Evolutionary conservation across 495 filamentous ascomycete species (phyloP), one percentile per base, ranked within the genome.

Genomic region (Hypoxylon trugodes): DNA sequence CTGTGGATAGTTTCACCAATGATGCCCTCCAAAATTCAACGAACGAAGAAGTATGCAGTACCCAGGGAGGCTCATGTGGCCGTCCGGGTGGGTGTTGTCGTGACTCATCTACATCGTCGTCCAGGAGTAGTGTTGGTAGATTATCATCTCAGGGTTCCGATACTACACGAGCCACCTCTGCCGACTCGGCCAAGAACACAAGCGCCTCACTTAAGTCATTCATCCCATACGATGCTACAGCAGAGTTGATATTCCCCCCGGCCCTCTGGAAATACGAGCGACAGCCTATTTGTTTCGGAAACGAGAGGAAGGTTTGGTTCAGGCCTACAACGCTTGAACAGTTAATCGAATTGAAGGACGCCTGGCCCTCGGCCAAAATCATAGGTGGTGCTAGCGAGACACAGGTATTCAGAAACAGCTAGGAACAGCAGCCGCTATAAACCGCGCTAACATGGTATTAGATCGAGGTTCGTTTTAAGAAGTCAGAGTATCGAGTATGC

Each of bases 391-490:
- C 88, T 61, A 93, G 90, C 2, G 91, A 96, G 74, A 95, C 91
- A 2, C 91, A 94, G 69, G 65, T 68, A 58, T 32, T n/a, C n/a
- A n/a, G n/a, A n/a, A n/a, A n/a, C n/a, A 43, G 12, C 16, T 7
- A 35, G n/a, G n/a, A 26, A 16, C 8, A 18, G 25, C 6, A 6
- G 6, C 35, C 25, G 9, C 10, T 33, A 12, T n/a, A 15, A 15
- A 18, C 30, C 6, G 42, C 37, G 15, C 65, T 68, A 10, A 68
- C 42, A 19, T 26, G 12, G 7, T 3, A 28, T 3, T 22, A 68
- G 65, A 95, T 96, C 52, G 91, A 96, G 72, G 85, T 91, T 69
- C 93, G 92, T 59, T 96, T 96, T 78, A 94, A 95, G 76, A 89
- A 82, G 1, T 88, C 90, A 85, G 83, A 89, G 54, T 95, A 93